These are phyloP conservation scores for Tardiomyces digboiensis DNA, from an alignment of 1,139 yeast species.

Conservation along the genomic window DNA sequence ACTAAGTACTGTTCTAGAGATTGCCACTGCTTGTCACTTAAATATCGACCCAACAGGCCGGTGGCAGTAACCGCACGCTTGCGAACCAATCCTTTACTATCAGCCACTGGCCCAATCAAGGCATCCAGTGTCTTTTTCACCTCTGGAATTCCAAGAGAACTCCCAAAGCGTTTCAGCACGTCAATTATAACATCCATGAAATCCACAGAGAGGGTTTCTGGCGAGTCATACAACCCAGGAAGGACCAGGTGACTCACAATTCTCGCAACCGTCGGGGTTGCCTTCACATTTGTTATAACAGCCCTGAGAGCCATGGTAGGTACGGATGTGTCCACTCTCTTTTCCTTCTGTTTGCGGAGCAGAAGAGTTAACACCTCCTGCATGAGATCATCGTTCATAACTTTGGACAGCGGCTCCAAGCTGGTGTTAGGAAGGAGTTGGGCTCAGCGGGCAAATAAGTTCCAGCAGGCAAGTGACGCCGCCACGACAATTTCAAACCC, in stretches of 20 bases:
- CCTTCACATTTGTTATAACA: slow-evolving; percentile 37
- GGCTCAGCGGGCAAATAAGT: too few relatives aligned
- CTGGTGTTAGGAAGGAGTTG: slow-evolving; percentile 8
- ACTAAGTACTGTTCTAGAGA: slow-evolving; percentile 14
- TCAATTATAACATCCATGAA: slow-evolving; percentile 56
- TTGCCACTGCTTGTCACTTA: slow-evolving; percentile 22
- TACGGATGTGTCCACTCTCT: background rate
- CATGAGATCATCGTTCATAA: slow-evolving; percentile 7
- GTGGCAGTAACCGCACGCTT: slow-evolving; percentile 43
- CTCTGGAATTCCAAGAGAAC: slow-evolving; percentile 36
- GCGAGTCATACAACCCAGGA: slow-evolving; percentile 22
- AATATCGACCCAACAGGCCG: slow-evolving; percentile 36
- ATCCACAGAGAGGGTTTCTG: slow-evolving; percentile 37
- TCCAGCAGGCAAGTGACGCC: too few relatives aligned
- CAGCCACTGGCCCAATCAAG: slow-evolving; percentile 16
- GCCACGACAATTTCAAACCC: too few relatives aligned
- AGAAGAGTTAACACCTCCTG: background rate
- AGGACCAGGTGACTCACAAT: slow-evolving; percentile 25
- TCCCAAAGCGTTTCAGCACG: slow-evolving; percentile 45
- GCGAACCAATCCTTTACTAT: slow-evolving; percentile 19
- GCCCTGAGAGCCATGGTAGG: slow-evolving; percentile 44
- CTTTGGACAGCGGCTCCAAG: slow-evolving; percentile 29
- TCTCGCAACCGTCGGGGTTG: slow-evolving; percentile 23
- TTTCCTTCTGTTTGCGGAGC: background rate
- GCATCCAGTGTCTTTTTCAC: slow-evolving; percentile 27